A percentile compares a stretch with the other conserved stretches of the same genome.
Conservation (phyloP, 768 basidiomycete genomes). For the Auriscalpium microsporum region DNA sequence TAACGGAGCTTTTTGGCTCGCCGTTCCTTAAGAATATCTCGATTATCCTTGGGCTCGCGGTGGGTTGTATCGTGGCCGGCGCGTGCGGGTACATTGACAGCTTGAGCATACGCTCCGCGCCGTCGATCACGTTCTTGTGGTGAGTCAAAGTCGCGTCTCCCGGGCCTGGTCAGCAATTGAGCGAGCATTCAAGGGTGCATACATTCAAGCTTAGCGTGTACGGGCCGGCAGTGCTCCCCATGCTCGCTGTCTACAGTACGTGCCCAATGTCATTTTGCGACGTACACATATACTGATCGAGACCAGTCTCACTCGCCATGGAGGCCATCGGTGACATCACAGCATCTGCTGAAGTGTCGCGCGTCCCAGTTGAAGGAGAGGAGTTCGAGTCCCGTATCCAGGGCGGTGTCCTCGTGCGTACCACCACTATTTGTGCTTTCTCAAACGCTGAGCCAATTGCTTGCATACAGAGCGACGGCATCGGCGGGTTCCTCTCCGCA, state of each 20-base stretch:
- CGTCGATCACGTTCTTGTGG: slow-evolving; percentile 80
- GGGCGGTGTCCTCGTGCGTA: slow-evolving; percentile 62
- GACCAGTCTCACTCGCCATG: slow-evolving; percentile 60
- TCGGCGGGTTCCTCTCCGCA: slow-evolving; percentile 72
- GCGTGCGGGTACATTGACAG: slow-evolving; percentile 71
- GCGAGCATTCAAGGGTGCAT: slow-evolving; percentile 42
- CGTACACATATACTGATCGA: not conserved
- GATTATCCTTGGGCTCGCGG: slow-evolving; percentile 64
- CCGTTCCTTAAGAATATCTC: slow-evolving; percentile 80
- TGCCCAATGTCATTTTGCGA: slow-evolving; percentile 10
- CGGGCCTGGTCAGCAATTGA: too few relatives aligned
- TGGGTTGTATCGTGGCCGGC: slow-evolving; percentile 78
- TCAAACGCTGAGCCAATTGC: too few relatives aligned
- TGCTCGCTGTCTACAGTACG: slow-evolving; percentile 52
- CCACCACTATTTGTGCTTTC: not conserved
- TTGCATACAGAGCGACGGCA: slow-evolving; percentile 52
- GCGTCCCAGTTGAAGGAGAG: slow-evolving; percentile 59
- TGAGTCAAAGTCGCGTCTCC: slow-evolving; percentile 13
- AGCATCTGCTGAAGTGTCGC: slow-evolving; percentile 75
- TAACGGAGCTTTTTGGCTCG: slow-evolving; percentile 76
- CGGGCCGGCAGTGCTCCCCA: slow-evolving; percentile 55
- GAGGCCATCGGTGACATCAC: slow-evolving; percentile 84
- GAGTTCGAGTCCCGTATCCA: slow-evolving; percentile 79
- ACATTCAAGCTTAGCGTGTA: slow-evolving; percentile 73
- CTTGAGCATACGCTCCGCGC: slow-evolving; percentile 54